Percentiles rank a stretch among this genome's conserved stretches.
Evolutionary conservation across 225 moss, liverwort and hornwort species (phyloP).

Genomic region (Antitrichia curtipendula): DNA sequence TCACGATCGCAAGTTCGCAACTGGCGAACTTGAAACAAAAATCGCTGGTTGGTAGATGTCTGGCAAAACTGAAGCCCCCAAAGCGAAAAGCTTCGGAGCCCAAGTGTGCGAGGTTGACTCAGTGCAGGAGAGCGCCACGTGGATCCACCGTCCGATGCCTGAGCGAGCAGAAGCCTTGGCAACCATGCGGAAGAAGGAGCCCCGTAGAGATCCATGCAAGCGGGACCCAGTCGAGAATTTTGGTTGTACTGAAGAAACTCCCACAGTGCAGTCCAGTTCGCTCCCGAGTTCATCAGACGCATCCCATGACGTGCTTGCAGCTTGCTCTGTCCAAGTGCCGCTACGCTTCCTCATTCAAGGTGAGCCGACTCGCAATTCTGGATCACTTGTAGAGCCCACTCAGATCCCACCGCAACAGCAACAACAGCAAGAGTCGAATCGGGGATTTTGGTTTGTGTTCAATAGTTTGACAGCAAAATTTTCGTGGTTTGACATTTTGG

Average conservation of each 20-base stretch:
- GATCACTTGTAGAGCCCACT: not conserved
- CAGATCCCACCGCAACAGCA: not conserved
- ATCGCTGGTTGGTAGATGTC: not conserved
- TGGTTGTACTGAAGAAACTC: not conserved
- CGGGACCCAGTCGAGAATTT: not conserved
- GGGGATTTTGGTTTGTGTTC: too few species aligned
- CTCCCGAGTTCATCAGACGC: not conserved
- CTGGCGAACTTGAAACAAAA: too few species aligned
- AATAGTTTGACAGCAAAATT: not conserved
- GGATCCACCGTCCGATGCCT: not conserved
- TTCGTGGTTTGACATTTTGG: not conserved
- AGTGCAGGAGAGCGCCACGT: not conserved
- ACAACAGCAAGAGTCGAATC: not conserved
- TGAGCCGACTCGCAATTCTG: not conserved
- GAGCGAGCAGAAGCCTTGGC: not conserved
- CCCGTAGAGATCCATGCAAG: not conserved
- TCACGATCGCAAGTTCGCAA: too few species aligned
- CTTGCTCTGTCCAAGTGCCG: not conserved
- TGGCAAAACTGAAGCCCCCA: not conserved
- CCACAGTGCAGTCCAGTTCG: not conserved
- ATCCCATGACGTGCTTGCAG: not conserved
- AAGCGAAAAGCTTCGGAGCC: not conserved
- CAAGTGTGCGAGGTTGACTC: constrained; percentile 3
- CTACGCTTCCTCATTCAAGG: not conserved
- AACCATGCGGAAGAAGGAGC: not conserved